Evolutionary conservation across 2,329 filamentous ascomycete genomes (phyloP).

Genomic region (Graphiopsis chlorocephala): DNA sequence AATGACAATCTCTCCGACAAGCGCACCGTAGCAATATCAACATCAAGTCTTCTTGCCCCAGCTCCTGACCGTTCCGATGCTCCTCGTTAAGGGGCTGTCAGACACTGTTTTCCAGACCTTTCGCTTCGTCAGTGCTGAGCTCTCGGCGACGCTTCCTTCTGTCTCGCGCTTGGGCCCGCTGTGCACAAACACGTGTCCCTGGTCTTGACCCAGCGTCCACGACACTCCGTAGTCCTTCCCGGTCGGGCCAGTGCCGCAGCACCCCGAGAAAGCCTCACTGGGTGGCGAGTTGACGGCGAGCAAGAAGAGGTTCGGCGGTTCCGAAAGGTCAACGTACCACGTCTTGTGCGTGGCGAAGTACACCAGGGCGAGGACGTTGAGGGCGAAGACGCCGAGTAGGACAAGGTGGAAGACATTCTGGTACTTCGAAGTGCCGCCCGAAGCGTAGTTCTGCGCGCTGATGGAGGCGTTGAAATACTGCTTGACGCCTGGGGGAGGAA

Average conservation of each 20-base stretch:
- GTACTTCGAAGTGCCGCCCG: conserved; percentile 59
- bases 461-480: conserved; percentile 64
- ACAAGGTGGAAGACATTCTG: conserved; percentile 67
- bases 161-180: background rate
- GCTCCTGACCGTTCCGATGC: background rate
- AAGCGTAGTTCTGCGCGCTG: conserved; percentile 66
- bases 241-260: conserved; percentile 54
- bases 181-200: conserved; percentile 16
- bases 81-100: background rate
- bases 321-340: conserved; percentile 74
- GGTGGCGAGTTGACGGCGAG: conserved; percentile 52
- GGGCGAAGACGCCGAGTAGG: conserved; percentile 62
- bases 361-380: conserved; percentile 63
- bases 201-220: conserved; percentile 30
- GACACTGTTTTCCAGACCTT: background rate
- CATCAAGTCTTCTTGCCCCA: background rate
- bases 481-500: conserved; percentile 45
- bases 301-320: conserved; percentile 72
- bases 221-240: conserved; percentile 46
- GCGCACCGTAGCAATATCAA: background rate
- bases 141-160: background rate
- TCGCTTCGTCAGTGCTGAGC: background rate
- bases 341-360: conserved; percentile 61
- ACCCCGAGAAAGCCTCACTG: conserved; percentile 44
- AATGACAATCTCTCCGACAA: too few species aligned